phyloP scores from a whole-genome alignment of 306 rosid genomes.

The Citrullus colocynthis region DNA sequence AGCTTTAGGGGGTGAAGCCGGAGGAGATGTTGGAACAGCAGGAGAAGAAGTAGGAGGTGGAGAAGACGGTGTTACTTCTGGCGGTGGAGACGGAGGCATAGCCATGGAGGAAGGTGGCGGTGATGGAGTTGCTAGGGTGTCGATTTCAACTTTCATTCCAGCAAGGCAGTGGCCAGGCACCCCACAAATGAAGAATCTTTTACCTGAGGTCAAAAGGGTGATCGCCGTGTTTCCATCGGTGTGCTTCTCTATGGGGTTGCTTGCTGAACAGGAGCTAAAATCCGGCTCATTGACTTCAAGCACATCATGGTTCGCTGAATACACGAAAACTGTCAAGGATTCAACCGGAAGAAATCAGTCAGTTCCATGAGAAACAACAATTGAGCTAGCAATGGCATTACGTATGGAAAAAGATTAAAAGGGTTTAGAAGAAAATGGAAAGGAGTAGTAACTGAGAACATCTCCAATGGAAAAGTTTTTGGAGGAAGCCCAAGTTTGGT shows the following conservation, averaged over 20 bases:
- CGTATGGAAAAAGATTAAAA: neutral
- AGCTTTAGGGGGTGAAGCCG: conserved; percentile 11
- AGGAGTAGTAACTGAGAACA: neutral
- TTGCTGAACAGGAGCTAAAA: conserved; percentile 50
- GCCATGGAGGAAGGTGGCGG: conserved; percentile 22
- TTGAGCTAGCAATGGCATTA: neutral
- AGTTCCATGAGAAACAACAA: neutral
- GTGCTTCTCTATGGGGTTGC: conserved; percentile 38
- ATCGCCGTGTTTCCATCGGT: conserved; percentile 47
- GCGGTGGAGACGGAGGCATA: conserved; percentile 9
- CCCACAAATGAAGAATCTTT: conserved; percentile 81
- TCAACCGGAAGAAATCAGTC: neutral
- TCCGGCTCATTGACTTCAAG: conserved; percentile 62
- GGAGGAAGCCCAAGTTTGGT: neutral
- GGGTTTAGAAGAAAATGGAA: neutral
- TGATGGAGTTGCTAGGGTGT: conserved; percentile 45
- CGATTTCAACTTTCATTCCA: conserved; percentile 71
- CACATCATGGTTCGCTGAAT: conserved; percentile 53
- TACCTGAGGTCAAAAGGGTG: conserved; percentile 53
- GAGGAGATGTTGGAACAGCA: conserved; percentile 9
- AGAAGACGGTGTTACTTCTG: conserved; percentile 14
- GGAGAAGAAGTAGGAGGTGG: conserved; percentile 14
- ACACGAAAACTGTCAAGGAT: conserved; percentile 48
- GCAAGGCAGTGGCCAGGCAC: conserved; percentile 46
- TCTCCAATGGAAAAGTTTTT: neutral